Evolutionary conservation across 1,139 yeast genomes (phyloP).

Genomic region (Meyerozyma sp.): DNA sequence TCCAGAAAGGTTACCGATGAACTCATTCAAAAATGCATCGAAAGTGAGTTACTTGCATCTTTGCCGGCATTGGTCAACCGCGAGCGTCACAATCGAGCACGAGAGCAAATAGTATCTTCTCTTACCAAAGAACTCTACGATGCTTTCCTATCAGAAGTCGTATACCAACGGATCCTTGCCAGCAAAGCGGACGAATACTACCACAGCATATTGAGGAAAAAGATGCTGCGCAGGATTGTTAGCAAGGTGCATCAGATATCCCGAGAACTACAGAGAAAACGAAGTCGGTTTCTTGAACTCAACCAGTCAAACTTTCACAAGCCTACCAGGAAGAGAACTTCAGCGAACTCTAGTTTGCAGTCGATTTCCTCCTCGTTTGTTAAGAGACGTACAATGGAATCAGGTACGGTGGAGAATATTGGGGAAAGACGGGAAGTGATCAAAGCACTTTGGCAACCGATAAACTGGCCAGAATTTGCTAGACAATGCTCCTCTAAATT

Average conservation of each 20-base stretch:
- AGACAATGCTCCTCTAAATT: conserved; percentile 18
- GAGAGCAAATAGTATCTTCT: conserved; percentile 25
- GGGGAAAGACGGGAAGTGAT: conserved; percentile 27
- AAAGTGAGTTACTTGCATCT: conserved; percentile 21
- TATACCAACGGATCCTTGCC: conserved; percentile 38
- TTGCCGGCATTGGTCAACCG: conserved; percentile 20
- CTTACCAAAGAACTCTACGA: conserved; percentile 46
- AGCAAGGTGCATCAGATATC: conserved; percentile 18
- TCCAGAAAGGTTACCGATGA: conserved; percentile 19
- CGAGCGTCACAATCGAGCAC: conserved; percentile 18
- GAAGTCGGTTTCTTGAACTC: conserved; percentile 40
- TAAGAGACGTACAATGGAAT: not conserved
- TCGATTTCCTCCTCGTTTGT: not conserved
- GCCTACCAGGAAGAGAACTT: conserved; percentile 19
- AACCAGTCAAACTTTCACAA: conserved; percentile 26
- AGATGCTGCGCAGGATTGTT: conserved; percentile 18
- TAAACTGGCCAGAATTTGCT: conserved; percentile 24
- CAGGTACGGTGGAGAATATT: conserved; percentile 7
- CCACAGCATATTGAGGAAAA: conserved; percentile 18
- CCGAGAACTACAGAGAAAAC: conserved; percentile 16
- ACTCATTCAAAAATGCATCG: conserved; percentile 26
- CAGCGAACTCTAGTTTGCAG: not conserved
- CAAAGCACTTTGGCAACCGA: conserved; percentile 36
- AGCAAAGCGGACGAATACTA: conserved; percentile 34
- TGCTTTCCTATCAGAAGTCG: conserved; percentile 57